These are phyloP conservation scores for Brettanomyces nanus DNA, from an alignment of 805 yeast species.

Conservation along the genomic window DNA sequence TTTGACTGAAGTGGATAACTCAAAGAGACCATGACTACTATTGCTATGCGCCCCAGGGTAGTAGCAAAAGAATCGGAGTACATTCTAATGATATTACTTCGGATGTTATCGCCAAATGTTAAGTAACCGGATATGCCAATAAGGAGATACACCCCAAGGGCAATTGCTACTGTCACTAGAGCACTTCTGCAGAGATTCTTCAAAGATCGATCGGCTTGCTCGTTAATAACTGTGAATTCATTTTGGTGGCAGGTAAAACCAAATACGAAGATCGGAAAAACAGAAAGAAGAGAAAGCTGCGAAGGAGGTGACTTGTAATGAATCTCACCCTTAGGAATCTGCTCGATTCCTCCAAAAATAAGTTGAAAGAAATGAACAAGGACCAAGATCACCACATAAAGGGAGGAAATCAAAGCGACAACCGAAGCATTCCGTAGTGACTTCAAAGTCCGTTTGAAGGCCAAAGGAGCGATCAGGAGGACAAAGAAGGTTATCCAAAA, in stretches of 20 bases:
- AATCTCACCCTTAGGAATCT: conserved; percentile 44
- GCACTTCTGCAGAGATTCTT: conserved; percentile 39
- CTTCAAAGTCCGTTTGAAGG: conserved; percentile 67
- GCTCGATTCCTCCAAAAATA: conserved; percentile 44
- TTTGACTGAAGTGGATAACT: conserved; percentile 90
- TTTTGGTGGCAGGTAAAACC: conserved; percentile 96
- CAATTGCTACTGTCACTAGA: conserved; percentile 44
- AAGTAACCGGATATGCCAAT: conserved; percentile 82
- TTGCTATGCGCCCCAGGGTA: conserved; percentile 72
- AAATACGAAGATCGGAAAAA: conserved; percentile 88
- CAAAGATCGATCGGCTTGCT: conserved; percentile 51
- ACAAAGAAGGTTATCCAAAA: conserved; percentile 59
- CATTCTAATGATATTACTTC: conserved; percentile 73
- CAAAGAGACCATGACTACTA: conserved; percentile 69
- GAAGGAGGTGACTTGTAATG: conserved; percentile 39
- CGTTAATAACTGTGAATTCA: conserved; percentile 84
- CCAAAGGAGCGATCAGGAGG: conserved; percentile 49
- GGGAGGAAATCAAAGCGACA: conserved; percentile 74
- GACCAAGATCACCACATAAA: conserved; percentile 66
- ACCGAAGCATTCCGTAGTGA: conserved; percentile 81
- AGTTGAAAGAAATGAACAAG: conserved; percentile 63
- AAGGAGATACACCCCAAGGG: conserved; percentile 52
- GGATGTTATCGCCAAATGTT: conserved; percentile 75
- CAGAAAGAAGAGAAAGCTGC: conserved; percentile 44
- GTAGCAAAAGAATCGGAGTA: conserved; percentile 60